Evolutionary conservation across 1,139 yeast species (phyloP), one percentile per base, ranked within the genome.

Genomic region (Candida tunisiensis): DNA sequence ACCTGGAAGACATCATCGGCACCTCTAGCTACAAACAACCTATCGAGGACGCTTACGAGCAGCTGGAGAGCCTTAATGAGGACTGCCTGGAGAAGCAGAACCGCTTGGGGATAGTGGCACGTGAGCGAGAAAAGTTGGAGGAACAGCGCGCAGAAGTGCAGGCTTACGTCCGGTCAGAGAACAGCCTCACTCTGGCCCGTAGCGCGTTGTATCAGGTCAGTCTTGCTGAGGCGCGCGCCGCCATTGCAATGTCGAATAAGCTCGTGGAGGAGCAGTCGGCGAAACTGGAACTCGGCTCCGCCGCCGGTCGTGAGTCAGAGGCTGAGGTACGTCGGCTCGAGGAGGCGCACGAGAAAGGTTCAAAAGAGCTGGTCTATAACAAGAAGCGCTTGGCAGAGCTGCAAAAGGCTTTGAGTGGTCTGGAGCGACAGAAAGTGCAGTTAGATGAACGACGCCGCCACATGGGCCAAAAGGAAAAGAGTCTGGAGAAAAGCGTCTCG

Each of bases 1-100:
- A 88, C 47, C 55, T 91, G 34, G 99, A 91, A 47, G 98, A 91
- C 55, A 88, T 91, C 29, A 88, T 91, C 32, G 99, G 98, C 3
- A 91, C 99, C 0, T 63, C 95, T 1, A 65, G 66, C 29, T 91
- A 85, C 47, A 85, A 88, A 47, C 60, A 62, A 26, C 55, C 72
- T 25, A 83, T 91, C 33, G 94, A 80, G 42, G 68, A 68, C 17
- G 62, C 72, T 16, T 55, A 67, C 26, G 45, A 55, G 3, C 60
- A 69, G 38, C 68, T 80, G 8, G 92, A 77, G 24, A 65, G 61
- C 16, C 52, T 82, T 32, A 83, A 83, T 42, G 93, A 78, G 24
- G 60, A 70, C 6, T 83, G 93, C 44, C 56, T 69, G 20, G 93
- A 82, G 42, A 85, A 83, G 45, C 82, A 80, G 34, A 69, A 65